These are phyloP conservation scores for Ilyonectria sp. DNA, from an alignment of 2,329 filamentous ascomycete genomes.

Conservation along the genomic window DNA sequence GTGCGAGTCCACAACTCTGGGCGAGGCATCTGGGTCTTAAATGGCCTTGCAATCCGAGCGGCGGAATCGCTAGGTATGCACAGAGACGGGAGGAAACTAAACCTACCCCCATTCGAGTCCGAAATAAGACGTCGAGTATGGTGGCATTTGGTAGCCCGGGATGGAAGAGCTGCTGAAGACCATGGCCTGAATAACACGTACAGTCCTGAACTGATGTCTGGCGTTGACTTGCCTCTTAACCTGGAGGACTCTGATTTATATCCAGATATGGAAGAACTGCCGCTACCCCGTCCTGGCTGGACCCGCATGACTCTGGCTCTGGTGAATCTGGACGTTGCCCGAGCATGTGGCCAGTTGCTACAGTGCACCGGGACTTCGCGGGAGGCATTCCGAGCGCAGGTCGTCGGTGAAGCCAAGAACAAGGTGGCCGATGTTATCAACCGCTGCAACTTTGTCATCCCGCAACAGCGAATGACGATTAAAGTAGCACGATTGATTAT, in stretches of 20 bases:
- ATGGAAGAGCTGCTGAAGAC: slow-evolving; percentile 68
- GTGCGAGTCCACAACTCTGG: slow-evolving; percentile 53
- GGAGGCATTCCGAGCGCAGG: slow-evolving; percentile 56
- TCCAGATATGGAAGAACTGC: slow-evolving; percentile 64
- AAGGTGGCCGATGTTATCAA: slow-evolving; percentile 27
- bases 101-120: slow-evolving; percentile 66
- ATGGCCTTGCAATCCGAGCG: slow-evolving; percentile 61
- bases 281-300: slow-evolving; percentile 64
- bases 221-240: slow-evolving; percentile 69
- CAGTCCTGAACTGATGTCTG: slow-evolving; percentile 33
- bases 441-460: slow-evolving; percentile 67
- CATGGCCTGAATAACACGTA: slow-evolving; percentile 59
- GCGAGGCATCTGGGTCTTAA: slow-evolving; percentile 57
- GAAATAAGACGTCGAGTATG: slow-evolving; percentile 71
- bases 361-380: slow-evolving; percentile 31
- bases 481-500: slow-evolving; percentile 49
- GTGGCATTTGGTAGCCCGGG: slow-evolving; percentile 67
- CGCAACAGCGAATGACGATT: slow-evolving; percentile 54
- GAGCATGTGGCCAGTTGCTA: slow-evolving; percentile 43
- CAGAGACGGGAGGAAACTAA: slow-evolving; percentile 62
- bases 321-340: slow-evolving; percentile 66
- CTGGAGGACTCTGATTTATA: slow-evolving; percentile 66
- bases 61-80: slow-evolving; percentile 69
- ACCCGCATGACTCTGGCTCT: slow-evolving; percentile 72
- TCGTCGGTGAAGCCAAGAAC: slow-evolving; percentile 60